Percentiles rank a stretch among this genome's conserved stretches.
Evolutionary conservation across 2,329 filamentous ascomycete species (phyloP).

Genomic region (Talaromyces amestolkiae): DNA sequence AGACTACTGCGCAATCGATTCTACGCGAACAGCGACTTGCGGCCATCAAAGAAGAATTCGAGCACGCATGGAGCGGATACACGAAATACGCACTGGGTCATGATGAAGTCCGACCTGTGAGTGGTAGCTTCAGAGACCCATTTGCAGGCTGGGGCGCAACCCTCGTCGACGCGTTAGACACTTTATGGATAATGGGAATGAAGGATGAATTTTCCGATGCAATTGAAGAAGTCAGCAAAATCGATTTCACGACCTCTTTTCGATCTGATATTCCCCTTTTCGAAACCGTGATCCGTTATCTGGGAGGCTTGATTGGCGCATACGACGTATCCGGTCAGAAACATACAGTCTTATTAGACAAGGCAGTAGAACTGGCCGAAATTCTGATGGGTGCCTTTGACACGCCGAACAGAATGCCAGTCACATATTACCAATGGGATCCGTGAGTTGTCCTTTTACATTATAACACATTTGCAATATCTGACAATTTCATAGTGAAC

Average conservation of each 20-base stretch:
- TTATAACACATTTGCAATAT: background rate
- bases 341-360: constrained; percentile 69
- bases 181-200: constrained; percentile 82
- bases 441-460: constrained; percentile 46
- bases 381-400: constrained; percentile 81
- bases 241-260: constrained; percentile 76
- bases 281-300: constrained; percentile 86
- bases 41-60: constrained; percentile 70
- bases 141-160: constrained; percentile 93
- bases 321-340: constrained; percentile 77
- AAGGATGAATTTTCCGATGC: constrained; percentile 77
- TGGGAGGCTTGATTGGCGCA: constrained; percentile 79
- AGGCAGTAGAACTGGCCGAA: constrained; percentile 76
- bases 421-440: constrained; percentile 76
- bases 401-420: constrained; percentile 90
- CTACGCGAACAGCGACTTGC: constrained; percentile 64
- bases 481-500: constrained; percentile 37
- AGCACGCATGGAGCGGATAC: constrained; percentile 80
- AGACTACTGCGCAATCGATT: constrained; percentile 59
- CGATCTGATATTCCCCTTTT: constrained; percentile 78
- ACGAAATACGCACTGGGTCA: constrained; percentile 75
- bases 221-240: constrained; percentile 63
- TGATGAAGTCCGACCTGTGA: constrained; percentile 78
- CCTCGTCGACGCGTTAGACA: constrained; percentile 77
- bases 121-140: constrained; percentile 66